A percentile compares a stretch with the other conserved stretches of the same genome.
Evolutionary conservation across 192 early-diverging fungal species (phyloP).

Genomic region (Gonapodya sp.): DNA sequence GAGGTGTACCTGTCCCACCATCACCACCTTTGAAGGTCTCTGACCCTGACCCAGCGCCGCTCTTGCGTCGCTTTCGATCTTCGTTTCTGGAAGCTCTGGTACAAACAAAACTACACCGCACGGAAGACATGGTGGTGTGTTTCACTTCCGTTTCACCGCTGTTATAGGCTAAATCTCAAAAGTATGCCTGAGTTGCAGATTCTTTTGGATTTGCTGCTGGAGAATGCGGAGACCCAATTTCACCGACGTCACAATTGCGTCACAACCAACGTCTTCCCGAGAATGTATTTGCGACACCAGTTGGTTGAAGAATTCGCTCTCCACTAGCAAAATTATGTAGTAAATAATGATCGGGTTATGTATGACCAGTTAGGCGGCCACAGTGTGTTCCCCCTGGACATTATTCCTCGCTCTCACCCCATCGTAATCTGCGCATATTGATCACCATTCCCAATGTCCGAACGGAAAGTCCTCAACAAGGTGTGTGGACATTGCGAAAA

Average conservation of each 20-base stretch:
- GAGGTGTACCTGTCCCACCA: background rate
- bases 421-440: too few relatives aligned
- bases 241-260: background rate
- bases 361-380: too few relatives aligned
- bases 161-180: background rate
- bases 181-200: too few relatives aligned
- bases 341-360: too few relatives aligned
- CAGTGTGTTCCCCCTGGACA: too few relatives aligned
- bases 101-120: background rate
- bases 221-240: background rate
- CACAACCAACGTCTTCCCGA: background rate
- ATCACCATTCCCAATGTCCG: slow-evolving; percentile 47
- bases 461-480: slow-evolving; percentile 90
- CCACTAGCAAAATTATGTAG: background rate
- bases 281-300: background rate
- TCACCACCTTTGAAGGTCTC: too few relatives aligned
- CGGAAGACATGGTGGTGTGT: background rate
- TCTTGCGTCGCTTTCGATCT: background rate
- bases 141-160: background rate
- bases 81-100: background rate
- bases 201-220: background rate
- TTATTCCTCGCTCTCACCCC: too few relatives aligned
- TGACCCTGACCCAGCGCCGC: too few relatives aligned
- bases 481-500: background rate
- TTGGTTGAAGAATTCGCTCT: background rate